phyloP scores from a whole-genome alignment of 2,329 filamentous ascomycete species.

The Cytospora mali region DNA sequence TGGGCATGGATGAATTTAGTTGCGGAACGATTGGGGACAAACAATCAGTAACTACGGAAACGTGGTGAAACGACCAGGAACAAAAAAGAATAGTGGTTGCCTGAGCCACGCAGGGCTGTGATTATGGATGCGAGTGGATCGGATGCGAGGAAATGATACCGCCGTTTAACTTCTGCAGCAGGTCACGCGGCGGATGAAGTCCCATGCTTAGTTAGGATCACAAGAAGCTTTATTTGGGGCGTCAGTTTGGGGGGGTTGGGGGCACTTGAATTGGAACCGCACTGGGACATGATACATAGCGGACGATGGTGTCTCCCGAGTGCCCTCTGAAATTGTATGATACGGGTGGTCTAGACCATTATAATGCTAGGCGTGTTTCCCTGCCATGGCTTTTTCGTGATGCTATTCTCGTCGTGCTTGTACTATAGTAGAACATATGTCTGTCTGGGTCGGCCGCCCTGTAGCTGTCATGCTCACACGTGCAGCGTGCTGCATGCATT shows the following conservation, averaged over 20 bases:
- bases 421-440: no score
- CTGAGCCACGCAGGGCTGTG: background rate
- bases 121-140: conserved; percentile 1
- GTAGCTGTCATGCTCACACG: no score
- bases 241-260: conserved; percentile 14
- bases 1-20: conserved; percentile 1
- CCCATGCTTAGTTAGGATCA: conserved; percentile 1
- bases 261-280: conserved; percentile 23
- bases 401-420: background rate
- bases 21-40: background rate
- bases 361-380: background rate
- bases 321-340: background rate
- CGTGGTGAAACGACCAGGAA: background rate
- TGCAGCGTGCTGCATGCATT: background rate
- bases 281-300: conserved; percentile 15
- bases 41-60: background rate
- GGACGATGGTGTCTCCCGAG: background rate
- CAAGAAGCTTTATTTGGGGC: conserved; percentile 17
- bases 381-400: background rate
- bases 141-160: conserved; percentile 10
- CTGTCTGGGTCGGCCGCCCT: no score
- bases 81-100: background rate
- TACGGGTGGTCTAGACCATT: background rate
- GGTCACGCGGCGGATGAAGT: conserved; percentile 4
- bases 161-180: conserved; percentile 23